Percentiles rank a stretch among this genome's conserved stretches.
phyloP scores from a whole-genome alignment of 2,329 filamentous ascomycete species.

The Pseudonectria foliicola region DNA sequence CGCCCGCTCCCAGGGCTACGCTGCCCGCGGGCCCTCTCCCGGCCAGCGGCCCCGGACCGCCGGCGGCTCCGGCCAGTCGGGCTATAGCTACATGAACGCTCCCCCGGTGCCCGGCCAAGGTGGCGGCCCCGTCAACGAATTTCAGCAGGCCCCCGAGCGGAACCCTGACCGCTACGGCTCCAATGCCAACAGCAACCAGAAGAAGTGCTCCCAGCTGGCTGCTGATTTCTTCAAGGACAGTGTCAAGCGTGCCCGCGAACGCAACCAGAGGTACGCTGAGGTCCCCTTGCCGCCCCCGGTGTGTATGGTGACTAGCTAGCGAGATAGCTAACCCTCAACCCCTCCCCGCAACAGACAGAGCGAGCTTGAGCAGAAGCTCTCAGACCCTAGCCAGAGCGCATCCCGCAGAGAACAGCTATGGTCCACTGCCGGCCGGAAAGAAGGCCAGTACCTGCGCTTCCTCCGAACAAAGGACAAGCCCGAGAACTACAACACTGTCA shows the following conservation, averaged over 20 bases:
- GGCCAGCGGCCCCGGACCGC: constrained; percentile 77
- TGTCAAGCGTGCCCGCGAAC: constrained; percentile 88
- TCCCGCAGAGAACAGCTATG: constrained; percentile 77
- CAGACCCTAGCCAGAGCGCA: constrained; percentile 67
- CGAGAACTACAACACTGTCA: constrained; percentile 91
- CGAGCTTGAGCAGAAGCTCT: constrained; percentile 81
- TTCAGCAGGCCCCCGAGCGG: constrained; percentile 72
- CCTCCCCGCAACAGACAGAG: constrained; percentile 57
- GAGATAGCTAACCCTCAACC: too few species aligned
- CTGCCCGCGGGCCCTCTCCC: constrained; percentile 59
- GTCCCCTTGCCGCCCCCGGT: not conserved
- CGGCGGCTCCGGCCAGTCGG: constrained; percentile 57
- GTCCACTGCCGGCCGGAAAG: constrained; percentile 76
- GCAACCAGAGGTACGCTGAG: constrained; percentile 74
- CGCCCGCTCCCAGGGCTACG: constrained; percentile 63
- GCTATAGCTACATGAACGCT: constrained; percentile 58
- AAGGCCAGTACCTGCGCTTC: constrained; percentile 90
- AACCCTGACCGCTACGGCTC: constrained; percentile 73
- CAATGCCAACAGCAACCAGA: constrained; percentile 61
- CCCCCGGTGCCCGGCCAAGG: constrained; percentile 58
- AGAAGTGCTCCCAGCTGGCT: constrained; percentile 63
- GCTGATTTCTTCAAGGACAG: constrained; percentile 98
- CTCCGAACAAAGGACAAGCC: constrained; percentile 87
- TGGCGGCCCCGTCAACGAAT: constrained; percentile 59
- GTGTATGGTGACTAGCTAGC: too few species aligned